Evolutionary conservation across 164 flowering plant genomes (phyloP).

Genomic region (Akebia trifoliata): DNA sequence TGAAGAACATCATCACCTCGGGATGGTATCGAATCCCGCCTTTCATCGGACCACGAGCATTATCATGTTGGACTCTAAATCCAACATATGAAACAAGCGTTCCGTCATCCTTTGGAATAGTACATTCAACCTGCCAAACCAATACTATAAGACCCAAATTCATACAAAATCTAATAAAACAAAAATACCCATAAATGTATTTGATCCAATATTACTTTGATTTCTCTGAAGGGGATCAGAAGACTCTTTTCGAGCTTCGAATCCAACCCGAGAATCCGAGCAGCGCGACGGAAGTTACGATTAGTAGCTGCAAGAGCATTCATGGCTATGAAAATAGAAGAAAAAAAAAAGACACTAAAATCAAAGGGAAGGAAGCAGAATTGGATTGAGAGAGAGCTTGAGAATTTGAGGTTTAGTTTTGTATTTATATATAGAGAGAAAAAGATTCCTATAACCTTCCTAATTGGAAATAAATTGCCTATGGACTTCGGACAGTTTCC

Average conservation of each 20-base stretch:
- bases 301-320: slow-evolving; percentile 74
- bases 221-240: slow-evolving; percentile 70
- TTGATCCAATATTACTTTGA: too few species aligned
- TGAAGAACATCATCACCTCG: slow-evolving; percentile 42
- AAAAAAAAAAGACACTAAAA: not conserved
- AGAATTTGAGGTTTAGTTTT: too few species aligned
- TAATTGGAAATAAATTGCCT: too few species aligned
- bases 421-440: too few species aligned
- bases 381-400: not conserved
- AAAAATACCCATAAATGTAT: too few species aligned
- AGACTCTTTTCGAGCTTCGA: slow-evolving; percentile 69
- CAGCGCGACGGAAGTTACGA: slow-evolving; percentile 60
- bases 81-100: slow-evolving; percentile 74
- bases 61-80: slow-evolving; percentile 88
- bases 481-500: too few species aligned
- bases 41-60: slow-evolving; percentile 95
- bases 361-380: not conserved
- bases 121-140: slow-evolving; percentile 74
- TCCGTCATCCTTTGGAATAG: slow-evolving; percentile 92
- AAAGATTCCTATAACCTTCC: too few species aligned
- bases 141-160: slow-evolving; percentile 1
- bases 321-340: slow-evolving; percentile 24
- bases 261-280: slow-evolving; percentile 67
- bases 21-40: slow-evolving; percentile 96
- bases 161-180: not conserved